Evolutionary conservation across 2,329 filamentous ascomycete genomes (phyloP).

Genomic region (Fusarium falciforme): DNA sequence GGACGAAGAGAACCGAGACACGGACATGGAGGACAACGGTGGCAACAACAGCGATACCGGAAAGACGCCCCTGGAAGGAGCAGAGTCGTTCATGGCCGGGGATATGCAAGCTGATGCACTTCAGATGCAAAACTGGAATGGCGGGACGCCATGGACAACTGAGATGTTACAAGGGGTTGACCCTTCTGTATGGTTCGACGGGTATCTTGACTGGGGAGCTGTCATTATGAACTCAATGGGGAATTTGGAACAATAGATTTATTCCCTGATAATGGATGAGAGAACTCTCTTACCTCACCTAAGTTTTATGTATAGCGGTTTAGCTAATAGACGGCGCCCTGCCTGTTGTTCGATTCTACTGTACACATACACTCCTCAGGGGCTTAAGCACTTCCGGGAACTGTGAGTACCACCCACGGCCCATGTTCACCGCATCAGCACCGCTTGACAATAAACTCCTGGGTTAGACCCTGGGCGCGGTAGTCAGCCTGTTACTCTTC

Average conservation of each 20-base stretch:
- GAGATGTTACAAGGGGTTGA: slow-evolving; percentile 50
- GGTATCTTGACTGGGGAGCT: slow-evolving; percentile 50
- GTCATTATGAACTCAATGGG: slow-evolving; percentile 48
- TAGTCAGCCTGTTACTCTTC: too few relatives aligned
- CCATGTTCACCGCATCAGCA: too few relatives aligned
- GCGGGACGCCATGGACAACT: slow-evolving; percentile 45
- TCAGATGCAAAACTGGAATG: slow-evolving; percentile 41
- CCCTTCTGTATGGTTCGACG: slow-evolving; percentile 51
- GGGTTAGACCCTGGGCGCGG: too few relatives aligned
- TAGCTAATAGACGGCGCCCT: too few relatives aligned
- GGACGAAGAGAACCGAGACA: slow-evolving; percentile 28
- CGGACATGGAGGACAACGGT: slow-evolving; percentile 18
- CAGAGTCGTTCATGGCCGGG: slow-evolving; percentile 15
- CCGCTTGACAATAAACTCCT: too few relatives aligned
- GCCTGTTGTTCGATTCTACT: too few relatives aligned
- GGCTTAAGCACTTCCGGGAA: too few relatives aligned
- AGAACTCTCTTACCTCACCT: too few relatives aligned
- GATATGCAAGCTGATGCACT: slow-evolving; percentile 41
- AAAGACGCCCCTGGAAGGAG: neutral
- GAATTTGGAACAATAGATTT: slow-evolving; percentile 33
- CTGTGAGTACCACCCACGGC: too few relatives aligned
- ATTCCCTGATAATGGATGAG: too few relatives aligned
- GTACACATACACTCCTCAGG: too few relatives aligned
- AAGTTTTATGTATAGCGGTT: too few relatives aligned
- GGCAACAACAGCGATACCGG: neutral